A percentile compares a stretch with the other conserved stretches of the same genome.
Conservation (phyloP, 225 moss, liverwort and hornwort genomes). For the Anthoceros angustus region DNA sequence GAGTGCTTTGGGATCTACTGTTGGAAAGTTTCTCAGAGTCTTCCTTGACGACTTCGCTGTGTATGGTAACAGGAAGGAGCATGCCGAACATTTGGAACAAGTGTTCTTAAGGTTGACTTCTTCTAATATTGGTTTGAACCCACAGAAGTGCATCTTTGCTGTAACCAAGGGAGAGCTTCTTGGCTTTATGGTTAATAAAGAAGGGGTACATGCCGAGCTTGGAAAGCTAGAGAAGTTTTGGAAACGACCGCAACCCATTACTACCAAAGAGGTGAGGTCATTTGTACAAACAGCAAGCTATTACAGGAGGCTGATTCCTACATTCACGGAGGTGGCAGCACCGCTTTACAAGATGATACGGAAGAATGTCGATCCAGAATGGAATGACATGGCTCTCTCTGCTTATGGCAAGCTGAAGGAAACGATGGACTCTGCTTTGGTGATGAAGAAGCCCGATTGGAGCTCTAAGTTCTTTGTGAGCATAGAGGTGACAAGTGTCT, state of each 20-base stretch:
- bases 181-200: neutral
- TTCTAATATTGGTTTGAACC: neutral
- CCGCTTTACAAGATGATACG: neutral
- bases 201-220: neutral
- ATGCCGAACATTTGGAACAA: neutral
- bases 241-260: no score
- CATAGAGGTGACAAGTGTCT: no score
- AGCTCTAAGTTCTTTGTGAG: no score
- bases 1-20: neutral
- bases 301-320: neutral
- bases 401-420: neutral
- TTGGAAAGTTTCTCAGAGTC: neutral
- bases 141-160: conserved; percentile 3
- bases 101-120: neutral
- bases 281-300: neutral
- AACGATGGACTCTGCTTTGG: neutral
- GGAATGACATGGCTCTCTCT: neutral
- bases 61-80: neutral
- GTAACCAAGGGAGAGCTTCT: neutral
- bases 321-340: neutral
- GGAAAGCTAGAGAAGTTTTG: neutral
- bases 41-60: neutral
- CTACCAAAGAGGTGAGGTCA: neutral
- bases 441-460: neutral
- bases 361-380: neutral